Evolutionary conservation across 108 stramenopile genomes (phyloP), one percentile per base, ranked within the genome.

Genomic region (Tribonema minus): DNA sequence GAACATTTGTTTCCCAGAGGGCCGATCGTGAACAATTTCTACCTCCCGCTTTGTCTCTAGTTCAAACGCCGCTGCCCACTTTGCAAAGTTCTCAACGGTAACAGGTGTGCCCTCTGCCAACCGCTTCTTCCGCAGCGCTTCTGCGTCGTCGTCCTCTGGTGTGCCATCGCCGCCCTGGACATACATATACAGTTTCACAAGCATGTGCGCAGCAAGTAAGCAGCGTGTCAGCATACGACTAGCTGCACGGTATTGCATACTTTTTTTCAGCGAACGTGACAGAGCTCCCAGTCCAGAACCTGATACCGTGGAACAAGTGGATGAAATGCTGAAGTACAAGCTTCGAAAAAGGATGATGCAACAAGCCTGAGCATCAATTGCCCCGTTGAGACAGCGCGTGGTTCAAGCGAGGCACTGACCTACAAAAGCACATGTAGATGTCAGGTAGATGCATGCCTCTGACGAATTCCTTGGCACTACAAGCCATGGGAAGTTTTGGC

Each of bases 1-100:
- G 75, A 76, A 76, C 75, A 76, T 65, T 28, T 76, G 64, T 61
- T 76, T 76, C 20, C 75, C 75, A n/a, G 75, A 59, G 1, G 63
- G 72, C 65, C 38, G 38, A 20, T 66, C 62, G 33, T 32, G 31
- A 0, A 58, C 41, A 20, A 28, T 37, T 0, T 76, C 75, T 4
- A 23, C 65, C 3, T 29, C 41, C 30, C 37, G 38, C 65, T 76
- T 76, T 46, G 39, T 61, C 75, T 76, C 75, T 25, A 59, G 2
- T 25, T 67, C 75, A 25, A 76, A 76, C 58, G 75, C 75, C 35
- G 65, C 46, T 54, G 64, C 23, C 74, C 74, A 76, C 12, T n/a
- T 39, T 28, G 1, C 25, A 41, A 76, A 76, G 2, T 59, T 61
- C 1, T 31, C 74, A 0, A 12, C 12, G 5, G 74, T 76, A 1